Evolutionary conservation across 768 basidiomycete species (phyloP).

Genomic region (Infundibulicybe gibba): DNA sequence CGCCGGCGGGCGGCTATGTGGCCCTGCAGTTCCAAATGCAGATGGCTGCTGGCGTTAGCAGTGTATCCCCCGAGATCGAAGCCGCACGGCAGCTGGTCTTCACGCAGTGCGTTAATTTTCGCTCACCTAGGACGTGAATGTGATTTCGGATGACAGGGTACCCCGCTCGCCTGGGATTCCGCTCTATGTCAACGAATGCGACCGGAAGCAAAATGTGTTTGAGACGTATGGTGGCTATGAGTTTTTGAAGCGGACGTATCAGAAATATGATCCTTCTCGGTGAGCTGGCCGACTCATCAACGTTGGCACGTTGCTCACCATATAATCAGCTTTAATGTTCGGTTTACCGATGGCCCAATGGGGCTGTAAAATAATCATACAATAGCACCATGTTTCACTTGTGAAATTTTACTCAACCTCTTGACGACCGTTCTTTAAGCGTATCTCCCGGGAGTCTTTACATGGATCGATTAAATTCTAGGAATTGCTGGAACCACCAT

Average conservation of each 20-base stretch:
- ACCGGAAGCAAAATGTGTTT: constrained; percentile 32
- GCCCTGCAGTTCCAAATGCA: constrained; percentile 12
- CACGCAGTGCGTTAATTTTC: constrained; percentile 22
- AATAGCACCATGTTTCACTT: too few species aligned
- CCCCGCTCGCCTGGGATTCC: constrained; percentile 33
- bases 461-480: too few species aligned
- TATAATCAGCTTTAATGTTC: constrained; percentile 26
- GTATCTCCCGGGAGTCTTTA: too few species aligned
- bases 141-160: constrained; percentile 19
- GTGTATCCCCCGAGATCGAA: constrained; percentile 18
- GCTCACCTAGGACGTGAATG: background rate
- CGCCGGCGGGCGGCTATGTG: constrained; percentile 29
- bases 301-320: background rate
- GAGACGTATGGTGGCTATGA: constrained; percentile 34
- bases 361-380: constrained; percentile 11
- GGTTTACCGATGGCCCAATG: constrained; percentile 26
- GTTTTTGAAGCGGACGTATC: constrained; percentile 30
- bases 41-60: constrained; percentile 8
- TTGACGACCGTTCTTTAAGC: too few species aligned
- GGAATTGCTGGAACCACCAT: too few species aligned
- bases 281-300: constrained; percentile 9
- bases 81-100: constrained; percentile 21
- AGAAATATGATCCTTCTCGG: constrained; percentile 42
- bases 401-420: too few species aligned
- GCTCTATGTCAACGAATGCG: constrained; percentile 37